Percentiles rank a stretch among this genome's conserved stretches.
Conservation (phyloP, 768 basidiomycete genomes). For the Tricholoma saponaceum region DNA sequence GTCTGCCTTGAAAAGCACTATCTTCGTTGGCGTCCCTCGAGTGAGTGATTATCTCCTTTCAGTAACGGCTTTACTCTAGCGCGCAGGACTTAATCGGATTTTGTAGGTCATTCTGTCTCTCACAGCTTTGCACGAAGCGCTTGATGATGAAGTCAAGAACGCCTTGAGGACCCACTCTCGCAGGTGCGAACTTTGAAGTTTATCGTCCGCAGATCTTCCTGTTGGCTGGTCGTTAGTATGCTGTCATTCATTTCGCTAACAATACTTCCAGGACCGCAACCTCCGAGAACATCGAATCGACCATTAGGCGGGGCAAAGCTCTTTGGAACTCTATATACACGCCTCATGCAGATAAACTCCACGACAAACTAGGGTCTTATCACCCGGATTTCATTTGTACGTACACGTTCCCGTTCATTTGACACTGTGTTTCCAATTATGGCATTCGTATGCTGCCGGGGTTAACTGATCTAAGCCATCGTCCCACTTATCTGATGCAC, state of each 20-base stretch:
- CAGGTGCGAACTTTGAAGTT: conserved; percentile 41
- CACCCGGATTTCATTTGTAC: conserved; percentile 93
- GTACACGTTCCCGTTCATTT: conserved; percentile 38
- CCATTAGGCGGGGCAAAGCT: conserved; percentile 59
- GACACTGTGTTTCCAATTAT: conserved; percentile 28
- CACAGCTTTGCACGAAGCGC: conserved; percentile 66
- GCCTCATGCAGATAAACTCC: conserved; percentile 86
- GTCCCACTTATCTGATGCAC: conserved; percentile 27
- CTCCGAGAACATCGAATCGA: conserved; percentile 63
- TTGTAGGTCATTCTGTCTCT: conserved; percentile 78
- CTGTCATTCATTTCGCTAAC: conserved; percentile 14
- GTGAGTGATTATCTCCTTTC: conserved; percentile 39
- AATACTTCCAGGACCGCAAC: conserved; percentile 47
- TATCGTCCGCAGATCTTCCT: conserved; percentile 11
- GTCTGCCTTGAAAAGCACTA: conserved; percentile 82
- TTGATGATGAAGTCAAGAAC: conserved; percentile 79
- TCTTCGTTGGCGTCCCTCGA: conserved; percentile 85
- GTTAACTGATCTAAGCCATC: conserved; percentile 25
- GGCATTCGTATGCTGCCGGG: conserved; percentile 16
- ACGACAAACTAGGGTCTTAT: conserved; percentile 80
- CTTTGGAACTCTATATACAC: conserved; percentile 88
- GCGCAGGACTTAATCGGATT: conserved; percentile 14
- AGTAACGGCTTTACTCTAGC: conserved; percentile 2
- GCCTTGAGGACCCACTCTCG: conserved; percentile 62
- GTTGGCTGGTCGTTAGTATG: conserved; percentile 6